These are phyloP conservation scores for Cladosporium sp. DNA, from an alignment of 2,329 filamentous ascomycete genomes.

Conservation along the genomic window DNA sequence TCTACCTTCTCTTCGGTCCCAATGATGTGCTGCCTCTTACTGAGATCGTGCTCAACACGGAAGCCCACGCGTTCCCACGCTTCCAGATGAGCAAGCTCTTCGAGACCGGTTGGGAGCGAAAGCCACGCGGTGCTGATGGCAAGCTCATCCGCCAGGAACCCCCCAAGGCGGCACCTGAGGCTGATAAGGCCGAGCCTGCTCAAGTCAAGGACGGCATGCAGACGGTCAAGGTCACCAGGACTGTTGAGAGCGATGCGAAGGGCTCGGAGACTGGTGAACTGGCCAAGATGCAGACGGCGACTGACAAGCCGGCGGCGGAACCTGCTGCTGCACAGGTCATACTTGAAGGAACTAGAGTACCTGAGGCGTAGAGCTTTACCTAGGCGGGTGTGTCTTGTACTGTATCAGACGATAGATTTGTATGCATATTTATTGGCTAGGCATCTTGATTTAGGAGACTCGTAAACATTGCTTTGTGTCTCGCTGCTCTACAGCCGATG, in stretches of 20 bases:
- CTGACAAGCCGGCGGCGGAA: slow-evolving; percentile 8
- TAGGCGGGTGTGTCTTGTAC: background rate
- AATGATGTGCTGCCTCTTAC: slow-evolving; percentile 81
- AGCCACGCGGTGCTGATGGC: slow-evolving; percentile 53
- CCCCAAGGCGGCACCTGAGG: background rate
- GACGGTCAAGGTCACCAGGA: slow-evolving; percentile 30
- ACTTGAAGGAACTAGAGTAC: slow-evolving; percentile 8
- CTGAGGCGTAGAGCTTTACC: background rate
- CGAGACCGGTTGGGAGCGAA: slow-evolving; percentile 78
- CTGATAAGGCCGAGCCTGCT: slow-evolving; percentile 18
- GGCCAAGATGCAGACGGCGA: slow-evolving; percentile 20
- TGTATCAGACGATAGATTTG: background rate
- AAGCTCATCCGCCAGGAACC: slow-evolving; percentile 25
- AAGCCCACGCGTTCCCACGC: slow-evolving; percentile 85
- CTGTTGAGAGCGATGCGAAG: slow-evolving; percentile 23
- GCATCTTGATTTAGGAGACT: background rate
- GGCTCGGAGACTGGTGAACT: slow-evolving; percentile 12
- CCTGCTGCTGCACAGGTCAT: slow-evolving; percentile 5
- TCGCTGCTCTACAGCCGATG: too few relatives aligned
- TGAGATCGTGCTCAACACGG: slow-evolving; percentile 90
- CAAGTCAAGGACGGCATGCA: slow-evolving; percentile 23
- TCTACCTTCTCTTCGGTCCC: slow-evolving; percentile 90
- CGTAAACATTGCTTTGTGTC: background rate
- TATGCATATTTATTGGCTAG: background rate
- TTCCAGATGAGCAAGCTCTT: slow-evolving; percentile 81